Conservation (phyloP, 179 eudicot genomes). For the Sideroxylon spinosum region DNA sequence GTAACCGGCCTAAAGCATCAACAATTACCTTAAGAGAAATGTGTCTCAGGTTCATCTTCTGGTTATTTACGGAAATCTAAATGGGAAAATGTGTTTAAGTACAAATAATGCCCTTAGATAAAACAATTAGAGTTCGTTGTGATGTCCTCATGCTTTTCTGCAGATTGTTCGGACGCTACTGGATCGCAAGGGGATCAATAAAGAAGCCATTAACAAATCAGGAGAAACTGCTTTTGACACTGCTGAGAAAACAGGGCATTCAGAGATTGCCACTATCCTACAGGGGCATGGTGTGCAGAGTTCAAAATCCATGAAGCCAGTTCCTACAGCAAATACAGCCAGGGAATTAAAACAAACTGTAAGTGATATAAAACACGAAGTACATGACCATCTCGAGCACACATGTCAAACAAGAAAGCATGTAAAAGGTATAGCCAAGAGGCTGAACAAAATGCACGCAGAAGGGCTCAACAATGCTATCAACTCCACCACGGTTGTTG, state of each 20-base stretch:
- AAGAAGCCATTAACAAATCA: conserved; percentile 43
- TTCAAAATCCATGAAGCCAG: conserved; percentile 31
- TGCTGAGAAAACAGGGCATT: conserved; percentile 34
- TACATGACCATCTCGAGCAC: conserved; percentile 47
- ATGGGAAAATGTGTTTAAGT: background rate
- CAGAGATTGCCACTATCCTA: conserved; percentile 24
- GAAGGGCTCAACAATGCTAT: conserved; percentile 57
- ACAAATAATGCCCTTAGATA: background rate
- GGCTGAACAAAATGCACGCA: conserved; percentile 44
- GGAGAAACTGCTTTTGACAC: conserved; percentile 56
- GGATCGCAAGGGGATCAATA: conserved; percentile 24
- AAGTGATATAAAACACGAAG: conserved; percentile 55
- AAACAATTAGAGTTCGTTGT: background rate
- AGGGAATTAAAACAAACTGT: conserved; percentile 47
- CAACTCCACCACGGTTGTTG: conserved; percentile 47
- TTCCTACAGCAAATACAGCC: conserved; percentile 20
- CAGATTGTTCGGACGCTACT: conserved; percentile 45
- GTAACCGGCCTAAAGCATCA: too few relatives aligned
- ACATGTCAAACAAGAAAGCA: conserved; percentile 34
- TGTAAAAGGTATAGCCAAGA: conserved; percentile 39
- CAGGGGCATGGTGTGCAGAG: conserved; percentile 31
- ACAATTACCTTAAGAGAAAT: too few relatives aligned
- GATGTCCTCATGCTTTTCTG: conserved; percentile 17
- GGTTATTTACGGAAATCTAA: background rate
- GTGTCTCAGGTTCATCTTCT: too few relatives aligned